Evolutionary conservation across 2,329 filamentous ascomycete species (phyloP).

Genomic region (Immersiporthe knoxdaviesiana): DNA sequence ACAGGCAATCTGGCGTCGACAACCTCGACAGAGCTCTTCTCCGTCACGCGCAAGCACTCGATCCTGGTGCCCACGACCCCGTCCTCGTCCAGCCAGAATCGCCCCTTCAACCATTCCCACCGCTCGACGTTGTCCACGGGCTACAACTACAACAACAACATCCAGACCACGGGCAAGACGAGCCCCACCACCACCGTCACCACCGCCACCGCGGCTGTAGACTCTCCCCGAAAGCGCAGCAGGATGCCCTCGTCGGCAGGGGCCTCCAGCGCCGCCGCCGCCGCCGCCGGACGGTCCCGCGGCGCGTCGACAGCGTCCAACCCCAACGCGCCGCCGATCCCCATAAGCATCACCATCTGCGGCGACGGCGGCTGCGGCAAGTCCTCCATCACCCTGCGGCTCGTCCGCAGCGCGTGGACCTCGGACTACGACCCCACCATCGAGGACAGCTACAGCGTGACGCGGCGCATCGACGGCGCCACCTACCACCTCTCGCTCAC

Average conservation of each 20-base stretch:
- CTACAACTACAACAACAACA: background rate
- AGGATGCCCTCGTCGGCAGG: constrained; percentile 29
- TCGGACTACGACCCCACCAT: constrained; percentile 81
- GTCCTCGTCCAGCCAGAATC: constrained; percentile 22
- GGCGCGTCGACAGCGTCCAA: constrained; percentile 27
- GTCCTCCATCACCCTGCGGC: constrained; percentile 80
- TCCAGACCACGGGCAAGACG: constrained; percentile 7
- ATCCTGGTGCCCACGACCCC: constrained; percentile 27
- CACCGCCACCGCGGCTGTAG: constrained; percentile 3
- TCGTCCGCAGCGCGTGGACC: constrained; percentile 83
- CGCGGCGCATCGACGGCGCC: constrained; percentile 77
- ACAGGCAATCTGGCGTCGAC: constrained; percentile 26
- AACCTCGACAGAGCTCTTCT: constrained; percentile 27
- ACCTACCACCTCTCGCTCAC: constrained; percentile 79
- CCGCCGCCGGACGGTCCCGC: constrained; percentile 19
- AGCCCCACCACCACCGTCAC: background rate
- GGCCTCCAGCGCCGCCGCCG: constrained; percentile 14
- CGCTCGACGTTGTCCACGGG: constrained; percentile 22
- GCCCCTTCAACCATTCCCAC: constrained; percentile 24
- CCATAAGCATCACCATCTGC: constrained; percentile 79
- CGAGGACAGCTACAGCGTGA: constrained; percentile 84
- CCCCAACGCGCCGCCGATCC: constrained; percentile 48
- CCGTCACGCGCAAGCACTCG: constrained; percentile 30
- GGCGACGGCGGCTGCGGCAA: constrained; percentile 86
- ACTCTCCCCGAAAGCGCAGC: constrained; percentile 15